Evolutionary conservation across 768 basidiomycete species (phyloP), one percentile per base, ranked within the genome.

Genomic region (Pleurotus salmoneostramineus): DNA sequence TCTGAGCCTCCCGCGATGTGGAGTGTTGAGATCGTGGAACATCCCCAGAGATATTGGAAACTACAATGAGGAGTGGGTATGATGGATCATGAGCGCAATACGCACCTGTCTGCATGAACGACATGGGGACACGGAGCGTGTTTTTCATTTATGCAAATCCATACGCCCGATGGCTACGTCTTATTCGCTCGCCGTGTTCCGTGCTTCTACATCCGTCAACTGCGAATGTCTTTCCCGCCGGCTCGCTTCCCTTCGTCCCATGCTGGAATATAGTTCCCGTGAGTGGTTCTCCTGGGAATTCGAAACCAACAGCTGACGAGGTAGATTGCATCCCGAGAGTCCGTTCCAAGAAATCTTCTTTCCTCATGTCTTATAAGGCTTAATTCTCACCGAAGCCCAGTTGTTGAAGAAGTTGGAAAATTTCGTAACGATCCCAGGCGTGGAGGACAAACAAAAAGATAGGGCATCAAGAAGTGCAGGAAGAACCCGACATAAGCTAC

Each of bases 361-460:
- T 40, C 32, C 15, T 31, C 52, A 55, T 15, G 52, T 42, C 52
- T 21, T 40, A 55, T 55, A 55, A 40, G 52, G 52, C 35, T 55
- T 55, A 55, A 55, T 55, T 32, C 48, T 31, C 52, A 10, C 52
- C 15, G 40, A 55, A 43, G 52, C 52, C 35, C 40, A 27, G 21
- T 27, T 27, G 21, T 27, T 27, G 21, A 27, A 27, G 21, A 27
- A 27, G 21, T 27, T 27, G 52, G 5, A 37, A 40, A 14, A 15
- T 37, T n/a, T 42, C 36, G 12, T 17, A 54, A 37, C n/a, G 27
- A 8, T 42, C 43, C 43, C 43, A 36, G 15, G 11, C n/a, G 52
- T 31, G 15, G 27, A 31, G 37, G 52, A 37, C 52, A 55, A 31
- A 37, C 40, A 40, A 37, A 55, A 21, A 32, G 52, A 43, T 21